Percentiles rank a stretch among this genome's conserved stretches.
Evolutionary conservation across 2,329 filamentous ascomycete species (phyloP).

Genomic region (Talaromyces sp.): DNA sequence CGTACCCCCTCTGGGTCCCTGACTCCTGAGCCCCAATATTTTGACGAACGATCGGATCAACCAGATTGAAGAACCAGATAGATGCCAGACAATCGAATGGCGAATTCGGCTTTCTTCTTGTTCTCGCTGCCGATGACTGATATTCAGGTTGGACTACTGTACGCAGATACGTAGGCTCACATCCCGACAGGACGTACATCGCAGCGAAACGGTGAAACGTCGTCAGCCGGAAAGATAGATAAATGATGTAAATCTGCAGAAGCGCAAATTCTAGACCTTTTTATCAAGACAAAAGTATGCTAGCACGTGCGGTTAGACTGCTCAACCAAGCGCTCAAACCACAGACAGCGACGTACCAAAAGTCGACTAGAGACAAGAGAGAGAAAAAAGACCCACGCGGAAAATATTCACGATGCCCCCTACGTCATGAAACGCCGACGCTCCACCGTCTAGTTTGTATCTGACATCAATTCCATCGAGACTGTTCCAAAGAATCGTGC

Average conservation of each 20-base stretch:
- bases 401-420: neutral
- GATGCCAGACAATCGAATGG: neutral
- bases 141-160: neutral
- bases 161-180: neutral
- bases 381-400: neutral
- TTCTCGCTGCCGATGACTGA: neutral
- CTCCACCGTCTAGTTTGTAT: neutral
- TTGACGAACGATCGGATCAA: neutral
- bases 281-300: neutral
- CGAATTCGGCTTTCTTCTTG: neutral
- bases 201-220: neutral
- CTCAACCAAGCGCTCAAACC: neutral
- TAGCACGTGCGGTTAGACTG: conserved; percentile 1
- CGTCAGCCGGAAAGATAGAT: neutral
- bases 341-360: neutral
- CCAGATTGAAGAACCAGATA: neutral
- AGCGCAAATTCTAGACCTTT: neutral
- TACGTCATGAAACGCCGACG: conserved; percentile 6
- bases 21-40: neutral
- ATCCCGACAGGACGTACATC: neutral
- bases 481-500: neutral
- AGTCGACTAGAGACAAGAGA: no score
- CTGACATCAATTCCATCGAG: neutral
- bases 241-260: conserved; percentile 8
- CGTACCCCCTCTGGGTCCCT: neutral